phyloP scores from a whole-genome alignment of 2,329 filamentous ascomycete genomes.

The Escovopsis weberi region DNA sequence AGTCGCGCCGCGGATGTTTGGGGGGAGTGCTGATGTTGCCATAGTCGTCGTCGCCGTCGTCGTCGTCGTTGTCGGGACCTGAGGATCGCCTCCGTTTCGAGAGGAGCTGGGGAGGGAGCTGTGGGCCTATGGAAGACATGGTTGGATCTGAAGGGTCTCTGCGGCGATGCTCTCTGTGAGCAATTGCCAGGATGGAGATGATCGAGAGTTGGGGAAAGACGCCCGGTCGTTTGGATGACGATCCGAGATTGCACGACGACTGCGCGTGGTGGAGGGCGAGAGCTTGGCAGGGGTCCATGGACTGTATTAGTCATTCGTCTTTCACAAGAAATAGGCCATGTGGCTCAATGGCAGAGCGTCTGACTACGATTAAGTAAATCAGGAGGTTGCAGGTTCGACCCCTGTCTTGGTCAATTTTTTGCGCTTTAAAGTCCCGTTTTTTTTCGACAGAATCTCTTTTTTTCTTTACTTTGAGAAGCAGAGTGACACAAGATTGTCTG shows the following conservation, averaged over 20 bases:
- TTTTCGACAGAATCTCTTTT: too few relatives aligned
- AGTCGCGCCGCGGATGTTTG: slow-evolving; percentile 25
- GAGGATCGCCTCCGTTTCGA: slow-evolving; percentile 45
- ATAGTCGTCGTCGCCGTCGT: slow-evolving; percentile 10
- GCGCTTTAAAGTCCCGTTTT: too few relatives aligned
- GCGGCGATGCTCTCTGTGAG: background rate
- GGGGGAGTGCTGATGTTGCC: slow-evolving; percentile 12
- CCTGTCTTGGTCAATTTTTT: background rate
- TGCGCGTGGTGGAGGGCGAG: background rate
- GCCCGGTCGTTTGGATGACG: too few relatives aligned
- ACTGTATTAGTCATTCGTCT: background rate
- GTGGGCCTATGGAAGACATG: slow-evolving; percentile 58
- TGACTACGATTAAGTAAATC: background rate
- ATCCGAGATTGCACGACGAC: too few relatives aligned
- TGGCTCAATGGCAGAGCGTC: slow-evolving; percentile 1
- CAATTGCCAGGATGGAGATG: background rate
- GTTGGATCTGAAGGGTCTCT: background rate
- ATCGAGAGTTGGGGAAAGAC: background rate
- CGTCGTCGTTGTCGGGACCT: slow-evolving; percentile 15
- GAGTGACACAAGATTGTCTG: too few relatives aligned
- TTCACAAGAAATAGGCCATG: background rate
- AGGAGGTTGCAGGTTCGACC: slow-evolving; percentile 1
- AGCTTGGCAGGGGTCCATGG: background rate
- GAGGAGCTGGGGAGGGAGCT: slow-evolving; percentile 49
- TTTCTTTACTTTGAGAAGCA: too few relatives aligned